Conservation (phyloP, 1,284 basidiomycete genomes). For the Sanghuangporus baumii region DNA sequence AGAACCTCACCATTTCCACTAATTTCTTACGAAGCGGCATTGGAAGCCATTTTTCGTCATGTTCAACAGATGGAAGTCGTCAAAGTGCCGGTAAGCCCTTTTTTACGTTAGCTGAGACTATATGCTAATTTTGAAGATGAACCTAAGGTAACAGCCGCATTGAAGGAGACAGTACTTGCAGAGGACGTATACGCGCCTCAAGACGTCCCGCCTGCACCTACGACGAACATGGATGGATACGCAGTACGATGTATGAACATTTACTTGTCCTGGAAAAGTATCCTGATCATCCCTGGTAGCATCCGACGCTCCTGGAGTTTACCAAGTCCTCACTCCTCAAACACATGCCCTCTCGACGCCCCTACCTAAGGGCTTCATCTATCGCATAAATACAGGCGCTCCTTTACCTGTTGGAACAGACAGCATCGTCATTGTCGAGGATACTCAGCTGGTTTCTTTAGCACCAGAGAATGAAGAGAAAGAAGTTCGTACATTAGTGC, state of each 20-base stretch:
- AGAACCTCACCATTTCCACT: slow-evolving; percentile 75
- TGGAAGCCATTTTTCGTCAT: slow-evolving; percentile 49
- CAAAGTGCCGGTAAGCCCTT: slow-evolving; percentile 32
- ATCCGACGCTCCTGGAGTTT: slow-evolving; percentile 55
- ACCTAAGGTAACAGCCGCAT: slow-evolving; percentile 44
- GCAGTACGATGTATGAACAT: slow-evolving; percentile 58
- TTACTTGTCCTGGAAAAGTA: background rate
- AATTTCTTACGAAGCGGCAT: slow-evolving; percentile 61
- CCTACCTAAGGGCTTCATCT: slow-evolving; percentile 51
- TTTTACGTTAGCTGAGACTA: background rate
- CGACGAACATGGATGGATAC: slow-evolving; percentile 87
- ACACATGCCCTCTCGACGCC: slow-evolving; percentile 35
- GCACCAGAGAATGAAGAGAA: slow-evolving; percentile 56
- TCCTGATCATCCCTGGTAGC: slow-evolving; percentile 32
- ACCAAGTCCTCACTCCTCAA: slow-evolving; percentile 64
- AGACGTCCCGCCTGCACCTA: slow-evolving; percentile 56
- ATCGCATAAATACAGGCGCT: slow-evolving; percentile 76
- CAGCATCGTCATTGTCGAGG: slow-evolving; percentile 88
- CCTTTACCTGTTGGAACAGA: slow-evolving; percentile 72
- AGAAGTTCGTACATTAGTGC: slow-evolving; percentile 60
- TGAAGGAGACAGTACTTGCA: slow-evolving; percentile 69
- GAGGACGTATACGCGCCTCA: slow-evolving; percentile 64
- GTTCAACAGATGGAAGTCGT: slow-evolving; percentile 38
- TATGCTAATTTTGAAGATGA: background rate
- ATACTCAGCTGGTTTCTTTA: slow-evolving; percentile 62